Evolutionary conservation across 176 grass and related monocot genomes (phyloP), one percentile per base, ranked within the genome.

Genomic region (Musa itinerans): DNA sequence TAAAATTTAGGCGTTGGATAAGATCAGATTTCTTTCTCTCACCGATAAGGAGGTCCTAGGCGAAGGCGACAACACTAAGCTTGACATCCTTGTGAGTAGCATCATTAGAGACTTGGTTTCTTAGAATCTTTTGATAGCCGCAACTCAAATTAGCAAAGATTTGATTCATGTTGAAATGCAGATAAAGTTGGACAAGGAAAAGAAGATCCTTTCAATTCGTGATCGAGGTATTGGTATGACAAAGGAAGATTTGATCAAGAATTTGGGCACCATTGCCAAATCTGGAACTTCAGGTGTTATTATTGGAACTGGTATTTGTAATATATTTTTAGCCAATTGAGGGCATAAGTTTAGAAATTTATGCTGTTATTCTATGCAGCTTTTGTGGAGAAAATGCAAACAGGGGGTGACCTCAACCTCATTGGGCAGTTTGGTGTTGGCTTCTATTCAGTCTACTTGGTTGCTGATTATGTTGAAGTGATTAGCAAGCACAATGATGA

Each of bases 401-500:
- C 83, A 74, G 88, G 94, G 43, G 94, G 90, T 72, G 94, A 98
- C 72, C 88, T 93, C 53, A 98, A 79, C 57, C 90, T 98, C 14
- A 98, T 93, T 85, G 93, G 93, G n/a, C 93, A 96, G 77, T 96
- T 96, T 75, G 93, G 93, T 85, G 93, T 96, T 64, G 94, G 94
- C 8, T 98, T 98, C 80, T 98, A 98, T 74, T 98, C 94, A 65
- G 94, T 98, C 13, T 98, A 98, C 83, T 83, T 98, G 82, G 90
- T 91, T 70, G 88, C 94, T 73, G 94, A 98, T 73, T 98, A 98
- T 76, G 94, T 98, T n/a, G 94, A 98, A 86, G 94, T 98, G 57
- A 65, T 98, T 81, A 98, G 94, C 94, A 98, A 98, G 82, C 94
- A 98, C 84, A 98, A 93, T 51, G 94, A 98, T 80, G 94, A 98